Percentiles rank a stretch among this genome's conserved stretches.
phyloP scores from a whole-genome alignment of 2,329 filamentous ascomycete genomes.

The Apiospora phragmitis region DNA sequence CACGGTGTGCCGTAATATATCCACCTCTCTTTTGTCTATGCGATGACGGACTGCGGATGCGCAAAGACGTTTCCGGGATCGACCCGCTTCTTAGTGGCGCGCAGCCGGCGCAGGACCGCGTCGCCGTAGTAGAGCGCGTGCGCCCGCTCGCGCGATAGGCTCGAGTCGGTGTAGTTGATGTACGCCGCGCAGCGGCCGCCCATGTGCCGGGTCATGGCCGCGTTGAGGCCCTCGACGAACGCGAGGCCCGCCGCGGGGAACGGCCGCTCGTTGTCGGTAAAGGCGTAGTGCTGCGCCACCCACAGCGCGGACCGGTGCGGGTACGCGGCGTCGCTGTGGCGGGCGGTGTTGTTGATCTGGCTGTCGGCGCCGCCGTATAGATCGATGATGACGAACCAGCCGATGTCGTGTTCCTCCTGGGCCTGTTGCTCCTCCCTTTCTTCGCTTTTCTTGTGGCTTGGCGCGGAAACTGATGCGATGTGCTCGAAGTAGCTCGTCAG shows the following conservation, averaged over 20 bases:
- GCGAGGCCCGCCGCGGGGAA: constrained; percentile 23
- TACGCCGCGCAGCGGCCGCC: constrained; percentile 22
- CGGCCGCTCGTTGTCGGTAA: constrained; percentile 9
- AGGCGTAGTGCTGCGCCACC: constrained; percentile 33
- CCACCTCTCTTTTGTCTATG: not conserved
- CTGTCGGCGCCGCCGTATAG: constrained; percentile 36
- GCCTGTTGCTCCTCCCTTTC: not conserved
- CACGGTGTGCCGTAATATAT: not conserved
- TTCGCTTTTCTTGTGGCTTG: not conserved
- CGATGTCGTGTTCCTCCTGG: constrained; percentile 19
- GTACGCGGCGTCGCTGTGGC: constrained; percentile 24
- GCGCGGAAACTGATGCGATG: constrained; percentile 10
- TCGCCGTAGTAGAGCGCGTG: constrained; percentile 25
- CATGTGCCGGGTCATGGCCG: constrained; percentile 21
- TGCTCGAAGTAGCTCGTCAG: constrained; percentile 27
- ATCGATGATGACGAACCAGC: constrained; percentile 34
- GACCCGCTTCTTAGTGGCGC: constrained; percentile 22
- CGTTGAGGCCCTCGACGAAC: constrained; percentile 24
- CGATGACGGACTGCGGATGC: constrained; percentile 30
- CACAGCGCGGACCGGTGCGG: constrained; percentile 32
- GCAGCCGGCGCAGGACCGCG: constrained; percentile 18
- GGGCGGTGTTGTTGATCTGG: constrained; percentile 23
- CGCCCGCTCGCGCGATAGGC: constrained; percentile 22
- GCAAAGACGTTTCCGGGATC: constrained; percentile 28
- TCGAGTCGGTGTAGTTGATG: constrained; percentile 29